Conservation (phyloP, 2,329 filamentous ascomycete genomes). For the Balansia obtecta region DNA sequence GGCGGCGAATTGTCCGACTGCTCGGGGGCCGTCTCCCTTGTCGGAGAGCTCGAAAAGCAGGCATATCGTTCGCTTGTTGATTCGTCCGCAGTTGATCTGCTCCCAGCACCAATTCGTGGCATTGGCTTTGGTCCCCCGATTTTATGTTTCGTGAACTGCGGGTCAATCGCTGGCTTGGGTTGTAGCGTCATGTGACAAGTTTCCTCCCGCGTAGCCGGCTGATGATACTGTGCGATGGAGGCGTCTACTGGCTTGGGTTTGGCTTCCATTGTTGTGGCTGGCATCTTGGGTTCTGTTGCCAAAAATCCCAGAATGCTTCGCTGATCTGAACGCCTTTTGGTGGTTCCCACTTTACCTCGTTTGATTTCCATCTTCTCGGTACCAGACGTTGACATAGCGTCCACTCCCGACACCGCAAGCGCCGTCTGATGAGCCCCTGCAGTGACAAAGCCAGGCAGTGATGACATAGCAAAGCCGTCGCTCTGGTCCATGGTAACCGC, state of each 20-base stretch:
- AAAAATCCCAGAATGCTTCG: slow-evolving; percentile 31
- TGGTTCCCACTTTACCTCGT: slow-evolving; percentile 16
- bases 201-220: slow-evolving; percentile 13
- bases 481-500: slow-evolving; percentile 50
- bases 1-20: slow-evolving; percentile 11
- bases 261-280: slow-evolving; percentile 3
- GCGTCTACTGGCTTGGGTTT: slow-evolving; percentile 9
- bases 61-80: slow-evolving; percentile 34
- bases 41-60: slow-evolving; percentile 47
- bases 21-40: slow-evolving; percentile 15
- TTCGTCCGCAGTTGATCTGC: slow-evolving; percentile 13
- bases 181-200: slow-evolving; percentile 7
- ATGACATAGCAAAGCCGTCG: slow-evolving; percentile 45
- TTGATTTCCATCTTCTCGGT: slow-evolving; percentile 7
- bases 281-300: slow-evolving; percentile 11
- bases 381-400: slow-evolving; percentile 7
- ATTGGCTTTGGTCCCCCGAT: slow-evolving; percentile 25
- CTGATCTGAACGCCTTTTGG: slow-evolving; percentile 25
- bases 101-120: slow-evolving; percentile 18
- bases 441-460: slow-evolving; percentile 48
- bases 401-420: slow-evolving; percentile 15
- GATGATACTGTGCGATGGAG: slow-evolving; percentile 15
- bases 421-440: slow-evolving; percentile 41
- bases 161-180: slow-evolving; percentile 15
- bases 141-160: slow-evolving; percentile 25